A percentile compares a stretch with the other conserved stretches of the same genome.
These are phyloP conservation scores for Mycocentrospora acerina DNA, from an alignment of 2,329 filamentous ascomycete genomes.

Conservation along the genomic window DNA sequence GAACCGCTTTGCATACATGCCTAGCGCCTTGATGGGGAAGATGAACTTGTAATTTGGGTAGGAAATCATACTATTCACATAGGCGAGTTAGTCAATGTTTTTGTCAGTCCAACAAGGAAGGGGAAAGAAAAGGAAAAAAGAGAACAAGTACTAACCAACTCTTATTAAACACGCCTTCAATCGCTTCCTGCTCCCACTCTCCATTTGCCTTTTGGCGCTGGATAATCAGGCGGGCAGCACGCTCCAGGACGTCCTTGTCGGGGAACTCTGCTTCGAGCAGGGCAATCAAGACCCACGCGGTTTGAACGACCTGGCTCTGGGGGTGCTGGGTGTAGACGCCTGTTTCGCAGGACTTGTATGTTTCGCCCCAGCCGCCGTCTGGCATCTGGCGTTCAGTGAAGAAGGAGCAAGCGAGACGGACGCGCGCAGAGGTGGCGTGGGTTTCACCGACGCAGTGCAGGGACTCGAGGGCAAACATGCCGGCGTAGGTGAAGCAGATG, in stretches of 20 bases:
- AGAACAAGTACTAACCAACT: conserved; percentile 69
- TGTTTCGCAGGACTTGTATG: conserved; percentile 81
- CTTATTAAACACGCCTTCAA: conserved; percentile 99
- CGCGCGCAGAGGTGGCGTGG: conserved; percentile 70
- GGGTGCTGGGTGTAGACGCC: conserved; percentile 75
- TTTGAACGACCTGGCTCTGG: conserved; percentile 88
- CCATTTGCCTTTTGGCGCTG: conserved; percentile 81
- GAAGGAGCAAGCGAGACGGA: conserved; percentile 80
- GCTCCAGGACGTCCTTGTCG: conserved; percentile 68
- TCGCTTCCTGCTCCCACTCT: conserved; percentile 92
- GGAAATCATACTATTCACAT: conserved; percentile 87
- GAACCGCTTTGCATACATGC: conserved; percentile 69
- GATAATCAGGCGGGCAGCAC: conserved; percentile 80
- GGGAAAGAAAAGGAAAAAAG: too few relatives aligned
- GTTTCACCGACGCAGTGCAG: conserved; percentile 79
- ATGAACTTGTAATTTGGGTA: conserved; percentile 99
- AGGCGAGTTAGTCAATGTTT: too few relatives aligned
- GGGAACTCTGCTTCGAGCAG: conserved; percentile 83
- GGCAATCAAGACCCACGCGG: conserved; percentile 82
- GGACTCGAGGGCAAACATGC: conserved; percentile 93
- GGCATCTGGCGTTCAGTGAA: conserved; percentile 78
- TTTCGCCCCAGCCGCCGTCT: conserved; percentile 97
- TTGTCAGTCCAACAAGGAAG: too few relatives aligned
- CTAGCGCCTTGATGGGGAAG: conserved; percentile 90
- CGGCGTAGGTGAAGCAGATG: conserved; percentile 96